Percentiles rank a stretch among this genome's conserved stretches.
These are phyloP conservation scores for Alternaria ventricosa DNA, from an alignment of 2,329 filamentous ascomycete species.

Conservation along the genomic window DNA sequence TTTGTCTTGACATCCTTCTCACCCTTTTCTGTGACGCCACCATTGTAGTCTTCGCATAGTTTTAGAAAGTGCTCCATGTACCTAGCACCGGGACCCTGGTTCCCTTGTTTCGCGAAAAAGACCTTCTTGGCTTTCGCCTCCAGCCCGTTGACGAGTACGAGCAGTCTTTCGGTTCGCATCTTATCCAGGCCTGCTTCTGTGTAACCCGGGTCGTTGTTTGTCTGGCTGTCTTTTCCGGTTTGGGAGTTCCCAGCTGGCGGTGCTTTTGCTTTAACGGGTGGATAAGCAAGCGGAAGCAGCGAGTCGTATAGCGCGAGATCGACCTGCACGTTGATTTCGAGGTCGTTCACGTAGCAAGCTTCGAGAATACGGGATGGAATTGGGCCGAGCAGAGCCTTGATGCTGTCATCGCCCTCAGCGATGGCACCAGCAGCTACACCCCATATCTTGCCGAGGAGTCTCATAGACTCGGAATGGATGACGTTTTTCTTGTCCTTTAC, in stretches of 20 bases:
- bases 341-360: constrained; percentile 87
- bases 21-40: constrained; percentile 78
- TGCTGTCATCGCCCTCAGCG: constrained; percentile 77
- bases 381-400: constrained; percentile 75
- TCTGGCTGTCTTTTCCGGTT: constrained; percentile 64
- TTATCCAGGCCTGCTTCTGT: constrained; percentile 69
- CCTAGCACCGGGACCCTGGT: constrained; percentile 76
- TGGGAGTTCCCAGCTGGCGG: constrained; percentile 63
- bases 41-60: constrained; percentile 88
- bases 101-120: constrained; percentile 83
- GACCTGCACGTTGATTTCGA: constrained; percentile 81
- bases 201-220: constrained; percentile 52
- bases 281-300: constrained; percentile 87
- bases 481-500: constrained; percentile 83
- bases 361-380: constrained; percentile 87
- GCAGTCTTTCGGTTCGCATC: constrained; percentile 81
- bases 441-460: constrained; percentile 84
- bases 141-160: constrained; percentile 80
- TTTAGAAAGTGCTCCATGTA: constrained; percentile 79
- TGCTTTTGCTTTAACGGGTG: constrained; percentile 68
- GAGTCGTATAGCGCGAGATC: constrained; percentile 87
- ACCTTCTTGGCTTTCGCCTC: constrained; percentile 81
- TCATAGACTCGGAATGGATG: constrained; percentile 87
- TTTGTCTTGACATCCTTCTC: constrained; percentile 70
- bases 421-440: constrained; percentile 91